These are phyloP conservation scores for Cryptococcus sp. DNA, from an alignment of 1,284 basidiomycete species.

Conservation along the genomic window DNA sequence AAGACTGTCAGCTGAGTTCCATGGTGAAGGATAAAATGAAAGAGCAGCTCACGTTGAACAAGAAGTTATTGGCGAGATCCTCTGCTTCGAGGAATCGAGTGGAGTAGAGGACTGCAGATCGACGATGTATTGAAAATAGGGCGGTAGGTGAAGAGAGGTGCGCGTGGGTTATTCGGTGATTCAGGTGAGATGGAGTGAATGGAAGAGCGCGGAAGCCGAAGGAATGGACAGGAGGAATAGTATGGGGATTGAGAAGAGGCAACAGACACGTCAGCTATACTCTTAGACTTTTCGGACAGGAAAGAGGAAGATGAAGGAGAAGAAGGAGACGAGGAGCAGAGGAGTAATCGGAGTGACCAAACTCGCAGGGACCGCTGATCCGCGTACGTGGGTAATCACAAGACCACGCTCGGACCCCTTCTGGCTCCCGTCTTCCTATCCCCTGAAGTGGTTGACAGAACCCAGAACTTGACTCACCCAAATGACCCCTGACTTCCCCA, in stretches of 20 bases:
- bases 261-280: background rate
- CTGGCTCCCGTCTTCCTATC: too few relatives aligned
- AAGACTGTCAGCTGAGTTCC: constrained; percentile 4
- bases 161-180: background rate
- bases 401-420: too few relatives aligned
- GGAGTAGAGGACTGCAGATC: constrained; percentile 70
- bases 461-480: constrained; percentile 61
- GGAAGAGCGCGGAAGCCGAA: too few relatives aligned
- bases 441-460: background rate
- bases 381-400: too few relatives aligned
- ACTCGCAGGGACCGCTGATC: too few relatives aligned
- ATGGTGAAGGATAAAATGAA: background rate
- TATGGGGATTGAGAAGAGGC: too few relatives aligned
- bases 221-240: too few relatives aligned
- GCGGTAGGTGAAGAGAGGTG: background rate
- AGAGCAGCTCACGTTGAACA: constrained; percentile 67
- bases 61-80: constrained; percentile 81
- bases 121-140: constrained; percentile 2
- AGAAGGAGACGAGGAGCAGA: too few relatives aligned
- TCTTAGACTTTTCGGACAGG: too few relatives aligned
- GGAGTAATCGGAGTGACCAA: too few relatives aligned
- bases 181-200: too few relatives aligned
- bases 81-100: constrained; percentile 83
- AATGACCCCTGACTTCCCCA: constrained; percentile 73
- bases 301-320: too few relatives aligned